A percentile compares a stretch with the other conserved stretches of the same genome.
Evolutionary conservation across 2,329 filamentous ascomycete genomes (phyloP).

Genomic region (Sphaerulina populicola): DNA sequence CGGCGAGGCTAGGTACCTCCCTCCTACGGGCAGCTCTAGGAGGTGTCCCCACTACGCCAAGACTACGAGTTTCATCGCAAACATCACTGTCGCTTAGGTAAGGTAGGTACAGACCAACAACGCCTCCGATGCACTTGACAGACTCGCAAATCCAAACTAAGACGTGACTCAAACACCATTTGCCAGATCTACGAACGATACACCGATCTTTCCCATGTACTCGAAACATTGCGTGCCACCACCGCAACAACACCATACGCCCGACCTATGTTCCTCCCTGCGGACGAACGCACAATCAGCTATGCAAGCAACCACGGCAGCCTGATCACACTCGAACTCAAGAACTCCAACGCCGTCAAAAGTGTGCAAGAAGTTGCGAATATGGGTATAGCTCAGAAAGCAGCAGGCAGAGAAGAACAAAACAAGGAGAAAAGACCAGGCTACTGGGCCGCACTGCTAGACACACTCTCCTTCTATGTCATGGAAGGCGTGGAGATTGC

Average conservation of each 20-base stretch:
- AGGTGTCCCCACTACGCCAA: too few species aligned
- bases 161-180: neutral
- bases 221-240: slow-evolving; percentile 14
- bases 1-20: too few species aligned
- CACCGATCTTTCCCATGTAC: slow-evolving; percentile 2
- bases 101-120: neutral
- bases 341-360: slow-evolving; percentile 18
- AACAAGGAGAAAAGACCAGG: slow-evolving; percentile 8
- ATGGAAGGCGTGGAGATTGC: slow-evolving; percentile 21
- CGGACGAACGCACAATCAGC: slow-evolving; percentile 18
- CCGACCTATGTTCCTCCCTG: slow-evolving; percentile 16
- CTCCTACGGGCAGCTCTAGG: too few species aligned
- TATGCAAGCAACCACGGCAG: slow-evolving; percentile 19
- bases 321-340: slow-evolving; percentile 20
- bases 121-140: neutral
- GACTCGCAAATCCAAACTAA: slow-evolving; percentile 1
- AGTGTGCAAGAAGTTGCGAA: slow-evolving; percentile 12
- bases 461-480: slow-evolving; percentile 20
- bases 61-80: too few species aligned
- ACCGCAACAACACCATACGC: slow-evolving; percentile 6
- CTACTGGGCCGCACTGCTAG: slow-evolving; percentile 17
- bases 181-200: neutral
- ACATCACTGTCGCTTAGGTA: too few species aligned
- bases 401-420: slow-evolving; percentile 1
- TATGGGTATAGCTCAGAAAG: slow-evolving; percentile 6